phyloP scores from a whole-genome alignment of 1,284 basidiomycete genomes.

The Moniliophthora roreri region DNA sequence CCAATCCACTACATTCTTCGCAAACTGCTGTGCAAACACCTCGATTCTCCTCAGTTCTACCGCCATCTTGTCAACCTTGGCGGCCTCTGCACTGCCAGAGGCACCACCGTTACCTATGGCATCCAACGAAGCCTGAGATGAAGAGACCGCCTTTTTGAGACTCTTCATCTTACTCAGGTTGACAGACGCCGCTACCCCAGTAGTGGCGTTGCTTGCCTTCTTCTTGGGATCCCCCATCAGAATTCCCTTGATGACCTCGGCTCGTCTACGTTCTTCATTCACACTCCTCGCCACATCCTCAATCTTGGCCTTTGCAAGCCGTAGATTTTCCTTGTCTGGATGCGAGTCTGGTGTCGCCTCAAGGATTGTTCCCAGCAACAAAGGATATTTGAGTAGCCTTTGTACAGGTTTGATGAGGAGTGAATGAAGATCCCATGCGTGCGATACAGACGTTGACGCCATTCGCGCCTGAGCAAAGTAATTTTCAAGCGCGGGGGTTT shows the following conservation, averaged over 20 bases:
- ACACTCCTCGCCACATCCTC: conserved; percentile 81
- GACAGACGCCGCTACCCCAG: conserved; percentile 54
- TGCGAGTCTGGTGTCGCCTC: conserved; percentile 78
- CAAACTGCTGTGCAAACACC: conserved; percentile 57
- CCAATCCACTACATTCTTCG: conserved; percentile 63
- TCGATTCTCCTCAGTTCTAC: conserved; percentile 53
- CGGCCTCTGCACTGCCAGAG: conserved; percentile 47
- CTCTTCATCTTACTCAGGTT: conserved; percentile 62
- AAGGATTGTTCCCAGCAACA: conserved; percentile 80
- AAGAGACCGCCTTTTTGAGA: conserved; percentile 20
- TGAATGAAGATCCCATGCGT: conserved; percentile 93
- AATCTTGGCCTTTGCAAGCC: conserved; percentile 66
- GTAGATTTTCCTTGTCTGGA: conserved; percentile 69
- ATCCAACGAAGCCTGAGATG: background rate
- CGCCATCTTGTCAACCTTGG: conserved; percentile 53
- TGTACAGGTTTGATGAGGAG: conserved; percentile 93
- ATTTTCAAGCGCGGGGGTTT: conserved; percentile 56
- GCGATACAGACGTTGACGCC: conserved; percentile 72
- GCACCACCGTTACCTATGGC: background rate
- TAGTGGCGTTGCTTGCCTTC: conserved; percentile 41
- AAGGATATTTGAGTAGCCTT: conserved; percentile 89
- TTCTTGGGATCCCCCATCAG: conserved; percentile 44
- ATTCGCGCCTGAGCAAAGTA: conserved; percentile 72
- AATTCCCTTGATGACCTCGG: conserved; percentile 82
- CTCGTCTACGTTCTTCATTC: conserved; percentile 83